Evolutionary conservation across 495 filamentous ascomycete species (phyloP).

Genomic region (Delitschia confertaspora): DNA sequence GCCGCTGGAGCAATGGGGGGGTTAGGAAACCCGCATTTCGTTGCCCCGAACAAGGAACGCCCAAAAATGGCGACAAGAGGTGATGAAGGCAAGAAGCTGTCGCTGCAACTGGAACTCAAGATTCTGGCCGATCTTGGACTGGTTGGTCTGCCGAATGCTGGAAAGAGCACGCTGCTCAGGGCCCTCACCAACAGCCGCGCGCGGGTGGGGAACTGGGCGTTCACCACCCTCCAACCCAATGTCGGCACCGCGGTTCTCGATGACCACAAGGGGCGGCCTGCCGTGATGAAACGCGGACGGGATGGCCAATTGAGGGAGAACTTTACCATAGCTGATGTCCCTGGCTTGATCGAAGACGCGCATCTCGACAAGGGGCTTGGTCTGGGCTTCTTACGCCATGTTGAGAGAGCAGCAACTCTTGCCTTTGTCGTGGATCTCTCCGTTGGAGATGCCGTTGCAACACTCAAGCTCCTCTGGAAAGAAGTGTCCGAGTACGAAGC

Average conservation of each 20-base stretch:
- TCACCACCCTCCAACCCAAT: constrained; percentile 88
- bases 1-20: constrained; percentile 83
- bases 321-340: constrained; percentile 94
- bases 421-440: constrained; percentile 89
- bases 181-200: constrained; percentile 77
- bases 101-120: constrained; percentile 85
- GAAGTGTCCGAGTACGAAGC: constrained; percentile 83
- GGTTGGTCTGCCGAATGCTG: constrained; percentile 91
- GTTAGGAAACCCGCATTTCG: constrained; percentile 87
- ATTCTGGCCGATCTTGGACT: constrained; percentile 89
- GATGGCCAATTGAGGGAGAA: constrained; percentile 49
- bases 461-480: constrained; percentile 73
- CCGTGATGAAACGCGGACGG: constrained; percentile 29
- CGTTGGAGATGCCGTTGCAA: constrained; percentile 64
- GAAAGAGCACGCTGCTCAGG: constrained; percentile 86
- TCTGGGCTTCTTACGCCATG: constrained; percentile 83
- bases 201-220: constrained; percentile 89
- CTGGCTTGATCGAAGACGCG: constrained; percentile 80
- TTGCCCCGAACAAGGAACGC: constrained; percentile 54
- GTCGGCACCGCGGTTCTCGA: constrained; percentile 93
- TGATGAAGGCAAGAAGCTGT: constrained; percentile 64
- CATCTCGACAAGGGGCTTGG: constrained; percentile 89
- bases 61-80: constrained; percentile 87
- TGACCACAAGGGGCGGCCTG: constrained; percentile 61
- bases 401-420: constrained; percentile 84